Conservation (phyloP, 202 grass and related monocot species). For the Bolboschoenoplectus hybrid region DNA sequence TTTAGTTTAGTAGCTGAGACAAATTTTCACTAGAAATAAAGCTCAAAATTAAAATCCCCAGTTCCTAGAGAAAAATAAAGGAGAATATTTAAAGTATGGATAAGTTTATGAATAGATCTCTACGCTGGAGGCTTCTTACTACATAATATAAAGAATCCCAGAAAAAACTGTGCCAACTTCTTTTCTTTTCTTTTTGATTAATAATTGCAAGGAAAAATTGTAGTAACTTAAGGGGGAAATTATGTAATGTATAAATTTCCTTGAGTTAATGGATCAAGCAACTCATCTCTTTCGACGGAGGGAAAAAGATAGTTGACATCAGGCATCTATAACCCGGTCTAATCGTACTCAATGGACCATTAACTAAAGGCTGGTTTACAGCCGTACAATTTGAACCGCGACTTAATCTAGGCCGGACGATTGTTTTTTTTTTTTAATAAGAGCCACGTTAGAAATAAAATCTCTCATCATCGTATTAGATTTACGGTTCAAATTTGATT, state of each 20-base stretch:
- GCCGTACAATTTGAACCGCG: too few species aligned
- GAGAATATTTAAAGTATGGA: background rate
- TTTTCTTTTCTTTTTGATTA: background rate
- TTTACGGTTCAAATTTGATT: too few species aligned
- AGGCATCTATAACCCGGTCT: too few species aligned
- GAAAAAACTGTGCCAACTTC: background rate
- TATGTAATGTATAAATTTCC: background rate
- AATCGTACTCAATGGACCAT: too few species aligned
- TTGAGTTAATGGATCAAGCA: background rate
- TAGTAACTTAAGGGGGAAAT: too few species aligned
- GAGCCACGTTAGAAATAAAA: too few species aligned
- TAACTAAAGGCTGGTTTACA: too few species aligned
- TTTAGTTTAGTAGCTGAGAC: background rate
- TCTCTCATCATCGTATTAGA: too few species aligned
- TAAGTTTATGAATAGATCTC: background rate
- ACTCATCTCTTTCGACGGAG: background rate
- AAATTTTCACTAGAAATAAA: slow-evolving; percentile 4
- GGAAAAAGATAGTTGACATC: too few species aligned
- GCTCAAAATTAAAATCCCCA: background rate
- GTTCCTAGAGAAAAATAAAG: background rate
- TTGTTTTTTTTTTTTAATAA: too few species aligned
- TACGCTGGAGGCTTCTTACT: background rate
- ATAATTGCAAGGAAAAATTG: too few species aligned
- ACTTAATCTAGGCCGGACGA: too few species aligned
- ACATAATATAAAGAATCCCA: background rate